Evolutionary conservation across 2,329 filamentous ascomycete genomes (phyloP), one percentile per base, ranked within the genome.

Genomic region (Fulvia fulva): DNA sequence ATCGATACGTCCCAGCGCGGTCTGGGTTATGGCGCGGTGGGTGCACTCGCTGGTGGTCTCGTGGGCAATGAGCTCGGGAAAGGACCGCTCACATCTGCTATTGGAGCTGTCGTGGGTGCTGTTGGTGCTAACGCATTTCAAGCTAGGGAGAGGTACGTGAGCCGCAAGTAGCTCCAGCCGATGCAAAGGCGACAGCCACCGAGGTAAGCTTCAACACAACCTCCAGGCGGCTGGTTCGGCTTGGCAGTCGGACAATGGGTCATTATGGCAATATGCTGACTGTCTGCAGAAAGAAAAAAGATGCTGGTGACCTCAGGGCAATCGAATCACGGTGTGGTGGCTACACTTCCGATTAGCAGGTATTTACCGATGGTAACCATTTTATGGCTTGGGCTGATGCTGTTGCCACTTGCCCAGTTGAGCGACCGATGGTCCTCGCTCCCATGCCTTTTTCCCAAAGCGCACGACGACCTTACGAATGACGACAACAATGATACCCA

Each of bases 41-140:
- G 69, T 32, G 69, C 68, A 6, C 50, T 71, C 11, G 68, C 68
- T 25, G 69, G 69, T 26, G 69, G 66, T 22, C 53, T 71, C 12
- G 56, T 69, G 7, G 69, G 68, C 9, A 66, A 56, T 54, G 67
- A 67, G 32, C 45, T 70, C 28, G 68, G 65, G 22, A 65, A 68
- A 47, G 65, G 66, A 22, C 55, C 58, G 22, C 28, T 68, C 21
- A 63, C 66, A 21, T 62, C 64, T 26, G 65, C 64, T 22, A 53
- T 69, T 21, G 70, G 67, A 32, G 65, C 64, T 46, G 61, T 64
- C 34, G 55, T 70, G 41, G 69, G 70, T 54, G 67, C 65, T 49
- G 51, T 67, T 21, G 64, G 64, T 51, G 70, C 68, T 65, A 68
- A 70, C 55, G 61, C 61, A 41, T 66, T 65, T 56, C 65, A 68